These are phyloP conservation scores for Adiantum capillusveneris DNA, from an alignment of 75 land plant genomes.

Conservation along the genomic window DNA sequence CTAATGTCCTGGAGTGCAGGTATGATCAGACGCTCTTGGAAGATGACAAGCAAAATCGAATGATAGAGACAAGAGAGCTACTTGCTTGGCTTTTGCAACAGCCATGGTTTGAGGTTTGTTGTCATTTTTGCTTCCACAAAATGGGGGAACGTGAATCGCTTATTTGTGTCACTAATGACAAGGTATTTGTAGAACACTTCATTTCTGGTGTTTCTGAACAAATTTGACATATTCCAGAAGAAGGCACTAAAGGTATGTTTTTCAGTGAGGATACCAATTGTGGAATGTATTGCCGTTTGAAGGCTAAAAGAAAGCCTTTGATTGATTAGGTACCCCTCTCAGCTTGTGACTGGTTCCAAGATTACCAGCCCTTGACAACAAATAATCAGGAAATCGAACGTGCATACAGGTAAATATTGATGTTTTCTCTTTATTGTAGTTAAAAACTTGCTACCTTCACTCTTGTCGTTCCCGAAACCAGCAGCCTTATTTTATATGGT, in stretches of 20 bases:
- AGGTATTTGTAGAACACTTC: conserved; percentile 70
- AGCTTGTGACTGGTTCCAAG: conserved; percentile 84
- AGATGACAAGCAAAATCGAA: conserved; percentile 71
- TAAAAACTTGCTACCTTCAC: too few species aligned
- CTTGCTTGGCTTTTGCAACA: conserved; percentile 86
- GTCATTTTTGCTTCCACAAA: neutral
- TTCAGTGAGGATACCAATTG: conserved; percentile 1
- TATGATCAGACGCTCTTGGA: conserved; percentile 86
- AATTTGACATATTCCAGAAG: conserved; percentile 87
- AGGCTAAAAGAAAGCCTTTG: neutral
- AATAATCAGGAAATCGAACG: conserved; percentile 71
- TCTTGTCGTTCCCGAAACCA: too few species aligned
- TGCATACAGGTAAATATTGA: conserved; percentile 93
- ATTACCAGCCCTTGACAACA: conserved; percentile 60
- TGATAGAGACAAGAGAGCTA: conserved; percentile 86
- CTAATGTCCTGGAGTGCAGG: conserved; percentile 19
- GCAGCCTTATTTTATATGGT: too few species aligned
- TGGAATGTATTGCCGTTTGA: too few species aligned
- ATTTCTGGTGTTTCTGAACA: conserved; percentile 83
- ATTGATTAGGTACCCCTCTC: conserved; percentile 65
- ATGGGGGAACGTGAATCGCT: too few species aligned
- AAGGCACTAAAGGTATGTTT: conserved; percentile 59
- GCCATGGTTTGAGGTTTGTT: conserved; percentile 77
- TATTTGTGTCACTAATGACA: too few species aligned
- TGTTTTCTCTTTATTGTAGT: too few species aligned